Percentiles rank a stretch among this genome's conserved stretches.
These are phyloP conservation scores for Mycosphaerella sp. DNA, from an alignment of 2,329 filamentous ascomycete genomes.

Conservation along the genomic window DNA sequence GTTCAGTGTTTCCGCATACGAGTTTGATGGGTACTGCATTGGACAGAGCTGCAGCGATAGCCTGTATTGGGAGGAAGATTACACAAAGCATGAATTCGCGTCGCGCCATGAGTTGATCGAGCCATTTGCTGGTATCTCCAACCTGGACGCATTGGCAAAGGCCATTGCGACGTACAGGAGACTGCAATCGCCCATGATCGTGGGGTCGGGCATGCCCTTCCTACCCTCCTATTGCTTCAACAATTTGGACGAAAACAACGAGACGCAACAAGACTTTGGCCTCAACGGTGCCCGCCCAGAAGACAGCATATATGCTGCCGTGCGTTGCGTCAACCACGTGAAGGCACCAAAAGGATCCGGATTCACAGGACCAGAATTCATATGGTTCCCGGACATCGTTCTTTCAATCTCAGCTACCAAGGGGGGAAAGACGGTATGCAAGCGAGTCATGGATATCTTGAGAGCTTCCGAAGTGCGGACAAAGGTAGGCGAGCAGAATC, in stretches of 20 bases:
- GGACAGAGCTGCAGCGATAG: not conserved
- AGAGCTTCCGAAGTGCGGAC: not conserved
- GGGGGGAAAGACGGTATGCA: not conserved
- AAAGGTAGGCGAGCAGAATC: not conserved
- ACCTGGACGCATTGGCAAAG: not conserved
- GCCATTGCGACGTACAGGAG: not conserved
- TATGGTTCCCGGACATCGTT: not conserved
- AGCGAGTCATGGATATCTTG: not conserved
- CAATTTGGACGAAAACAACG: not conserved
- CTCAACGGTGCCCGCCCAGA: not conserved
- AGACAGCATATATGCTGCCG: not conserved
- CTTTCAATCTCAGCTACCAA: not conserved
- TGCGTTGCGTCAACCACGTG: conserved; percentile 5
- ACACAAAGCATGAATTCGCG: not conserved
- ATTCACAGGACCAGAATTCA: not conserved
- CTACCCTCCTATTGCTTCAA: conserved; percentile 8
- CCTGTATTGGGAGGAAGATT: not conserved
- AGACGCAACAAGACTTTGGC: not conserved
- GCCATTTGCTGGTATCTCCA: not conserved
- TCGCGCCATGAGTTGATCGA: not conserved
- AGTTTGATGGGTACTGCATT: conserved; percentile 1
- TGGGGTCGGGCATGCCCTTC: conserved; percentile 5
- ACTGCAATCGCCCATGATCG: not conserved
- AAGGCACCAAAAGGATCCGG: not conserved
- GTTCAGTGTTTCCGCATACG: not conserved